These are phyloP conservation scores for Trichoderma sp. DNA, from an alignment of 2,329 filamentous ascomycete genomes.

Conservation along the genomic window DNA sequence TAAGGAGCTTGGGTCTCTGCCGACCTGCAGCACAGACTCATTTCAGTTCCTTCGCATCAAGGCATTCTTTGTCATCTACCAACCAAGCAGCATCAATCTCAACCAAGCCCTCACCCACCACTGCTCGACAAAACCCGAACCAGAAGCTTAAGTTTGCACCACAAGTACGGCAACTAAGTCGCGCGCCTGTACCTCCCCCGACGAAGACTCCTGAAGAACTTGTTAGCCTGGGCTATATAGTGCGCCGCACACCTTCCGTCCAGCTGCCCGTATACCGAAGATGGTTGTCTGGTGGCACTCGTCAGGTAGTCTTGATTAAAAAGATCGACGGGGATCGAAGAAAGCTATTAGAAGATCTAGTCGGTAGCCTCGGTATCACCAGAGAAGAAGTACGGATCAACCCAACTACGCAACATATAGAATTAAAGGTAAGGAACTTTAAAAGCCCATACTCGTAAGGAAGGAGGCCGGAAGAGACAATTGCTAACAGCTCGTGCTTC, in stretches of 20 bases:
- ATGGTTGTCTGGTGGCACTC: slow-evolving; percentile 74
- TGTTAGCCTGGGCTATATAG: slow-evolving; percentile 60
- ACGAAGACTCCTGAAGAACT: slow-evolving; percentile 41
- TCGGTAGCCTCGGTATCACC: slow-evolving; percentile 59
- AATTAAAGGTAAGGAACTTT: slow-evolving; percentile 64
- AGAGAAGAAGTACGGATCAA: slow-evolving; percentile 58
- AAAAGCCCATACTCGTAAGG: not conserved
- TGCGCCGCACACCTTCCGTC: slow-evolving; percentile 70
- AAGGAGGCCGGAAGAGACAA: not conserved
- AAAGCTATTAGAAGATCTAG: slow-evolving; percentile 67
- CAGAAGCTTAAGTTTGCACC: slow-evolving; percentile 36
- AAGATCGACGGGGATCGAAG: slow-evolving; percentile 75
- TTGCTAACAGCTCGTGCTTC: not conserved
- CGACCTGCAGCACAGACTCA: slow-evolving; percentile 4
- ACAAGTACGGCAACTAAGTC: slow-evolving; percentile 35
- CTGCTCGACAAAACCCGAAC: slow-evolving; percentile 36
- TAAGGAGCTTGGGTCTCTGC: slow-evolving; percentile 32
- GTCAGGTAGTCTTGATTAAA: slow-evolving; percentile 73
- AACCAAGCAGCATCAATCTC: slow-evolving; percentile 32
- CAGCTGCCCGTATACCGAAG: slow-evolving; percentile 78
- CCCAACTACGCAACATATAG: slow-evolving; percentile 70
- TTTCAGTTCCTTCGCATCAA: slow-evolving; percentile 25
- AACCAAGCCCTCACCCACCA: slow-evolving; percentile 33
- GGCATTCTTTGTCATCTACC: slow-evolving; percentile 31
- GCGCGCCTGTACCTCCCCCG: slow-evolving; percentile 38